These are phyloP conservation scores for Aspergillus vadensis DNA, from an alignment of 2,329 filamentous ascomycete species.

Conservation along the genomic window DNA sequence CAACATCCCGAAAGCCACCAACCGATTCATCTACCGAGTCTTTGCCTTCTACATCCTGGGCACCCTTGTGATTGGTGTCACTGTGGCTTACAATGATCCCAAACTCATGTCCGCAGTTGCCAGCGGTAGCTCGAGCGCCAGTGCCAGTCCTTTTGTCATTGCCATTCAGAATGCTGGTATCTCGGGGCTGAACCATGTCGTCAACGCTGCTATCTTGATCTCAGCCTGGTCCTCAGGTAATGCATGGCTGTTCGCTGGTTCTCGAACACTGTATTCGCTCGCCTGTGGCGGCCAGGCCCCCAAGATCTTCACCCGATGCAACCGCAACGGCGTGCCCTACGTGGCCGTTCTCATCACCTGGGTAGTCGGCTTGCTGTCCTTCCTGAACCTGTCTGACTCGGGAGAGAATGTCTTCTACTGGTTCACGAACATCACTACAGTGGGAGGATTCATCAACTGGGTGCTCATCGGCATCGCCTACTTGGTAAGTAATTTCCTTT, in stretches of 20 bases:
- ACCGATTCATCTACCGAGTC: constrained; percentile 56
- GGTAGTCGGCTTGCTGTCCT: constrained; percentile 36
- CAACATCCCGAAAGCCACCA: constrained; percentile 56
- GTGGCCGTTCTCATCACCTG: constrained; percentile 48
- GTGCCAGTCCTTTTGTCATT: constrained; percentile 65
- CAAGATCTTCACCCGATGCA: constrained; percentile 44
- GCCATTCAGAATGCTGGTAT: constrained; percentile 69
- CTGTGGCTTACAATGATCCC: constrained; percentile 7
- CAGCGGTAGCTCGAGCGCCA: constrained; percentile 35
- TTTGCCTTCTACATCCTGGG: constrained; percentile 59
- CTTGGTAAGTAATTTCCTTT: constrained; percentile 37
- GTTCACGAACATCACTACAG: constrained; percentile 45
- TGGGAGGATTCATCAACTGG: constrained; percentile 43
- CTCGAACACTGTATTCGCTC: constrained; percentile 53
- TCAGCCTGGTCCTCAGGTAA: constrained; percentile 71
- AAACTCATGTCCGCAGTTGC: constrained; percentile 50
- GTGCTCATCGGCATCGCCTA: constrained; percentile 49
- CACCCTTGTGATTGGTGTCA: constrained; percentile 59
- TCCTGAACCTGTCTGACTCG: constrained; percentile 39
- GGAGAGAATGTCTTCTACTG: constrained; percentile 44
- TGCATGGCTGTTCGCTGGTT: constrained; percentile 59
- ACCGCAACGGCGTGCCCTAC: constrained; percentile 56
- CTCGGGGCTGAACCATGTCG: constrained; percentile 65
- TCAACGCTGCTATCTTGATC: constrained; percentile 74
- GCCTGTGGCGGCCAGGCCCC: constrained; percentile 46